Percentiles rank a stretch among this genome's conserved stretches.
These are phyloP conservation scores for Trichoderma koningii DNA, from an alignment of 2,329 filamentous ascomycete species.

Conservation along the genomic window DNA sequence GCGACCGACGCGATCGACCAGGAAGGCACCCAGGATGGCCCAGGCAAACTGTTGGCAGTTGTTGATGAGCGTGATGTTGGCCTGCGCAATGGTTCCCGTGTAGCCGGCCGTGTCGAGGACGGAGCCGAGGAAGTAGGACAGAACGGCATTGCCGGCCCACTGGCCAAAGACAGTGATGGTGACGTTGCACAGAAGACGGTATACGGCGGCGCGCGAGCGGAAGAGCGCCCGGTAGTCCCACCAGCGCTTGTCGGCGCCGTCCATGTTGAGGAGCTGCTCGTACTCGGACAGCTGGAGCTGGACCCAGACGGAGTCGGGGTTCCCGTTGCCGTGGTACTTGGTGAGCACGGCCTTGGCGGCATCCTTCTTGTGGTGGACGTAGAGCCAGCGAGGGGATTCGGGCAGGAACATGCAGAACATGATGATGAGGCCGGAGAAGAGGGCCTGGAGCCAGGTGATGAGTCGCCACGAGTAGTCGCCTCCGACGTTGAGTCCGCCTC, in stretches of 20 bases:
- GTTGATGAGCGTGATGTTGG: slow-evolving; percentile 56
- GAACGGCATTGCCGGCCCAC: slow-evolving; percentile 47
- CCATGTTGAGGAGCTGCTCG: slow-evolving; percentile 45
- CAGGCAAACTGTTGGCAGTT: slow-evolving; percentile 52
- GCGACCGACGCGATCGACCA: slow-evolving; percentile 55
- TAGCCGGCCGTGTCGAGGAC: slow-evolving; percentile 56
- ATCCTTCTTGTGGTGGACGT: slow-evolving; percentile 44
- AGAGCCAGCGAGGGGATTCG: slow-evolving; percentile 48
- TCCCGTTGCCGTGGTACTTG: slow-evolving; percentile 47
- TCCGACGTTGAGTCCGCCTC: slow-evolving; percentile 45
- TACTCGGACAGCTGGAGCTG: slow-evolving; percentile 49
- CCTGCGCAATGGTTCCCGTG: slow-evolving; percentile 41
- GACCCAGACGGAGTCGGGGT: slow-evolving; percentile 49
- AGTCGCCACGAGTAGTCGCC: slow-evolving; percentile 37
- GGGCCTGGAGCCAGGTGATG: slow-evolving; percentile 48
- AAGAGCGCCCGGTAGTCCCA: slow-evolving; percentile 52
- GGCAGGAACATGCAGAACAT: slow-evolving; percentile 43
- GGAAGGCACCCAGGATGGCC: slow-evolving; percentile 51
- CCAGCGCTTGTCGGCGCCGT: slow-evolving; percentile 51
- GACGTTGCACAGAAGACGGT: slow-evolving; percentile 43
- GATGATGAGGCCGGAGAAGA: slow-evolving; percentile 45
- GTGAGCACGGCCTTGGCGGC: slow-evolving; percentile 42
- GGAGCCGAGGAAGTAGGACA: slow-evolving; percentile 53
- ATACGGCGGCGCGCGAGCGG: slow-evolving; percentile 44
- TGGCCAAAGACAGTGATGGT: slow-evolving; percentile 46